Evolutionary conservation across 306 rosid genomes (phyloP).

Genomic region (Casuarina equisetifolia): DNA sequence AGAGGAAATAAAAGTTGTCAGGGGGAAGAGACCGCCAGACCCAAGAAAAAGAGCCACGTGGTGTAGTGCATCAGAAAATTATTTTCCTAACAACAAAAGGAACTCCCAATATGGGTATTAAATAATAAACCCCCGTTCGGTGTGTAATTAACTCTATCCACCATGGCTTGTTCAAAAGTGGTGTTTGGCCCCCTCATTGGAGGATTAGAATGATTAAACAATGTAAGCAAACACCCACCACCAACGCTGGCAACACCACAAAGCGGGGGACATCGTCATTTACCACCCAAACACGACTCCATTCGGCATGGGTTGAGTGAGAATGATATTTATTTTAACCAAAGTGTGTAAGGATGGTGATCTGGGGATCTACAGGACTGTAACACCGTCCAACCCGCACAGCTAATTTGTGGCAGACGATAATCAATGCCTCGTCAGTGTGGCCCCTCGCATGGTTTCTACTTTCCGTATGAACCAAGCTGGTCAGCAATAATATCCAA

Average conservation of each 20-base stretch:
- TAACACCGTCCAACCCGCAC: neutral
- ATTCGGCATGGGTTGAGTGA: neutral
- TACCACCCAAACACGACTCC: neutral
- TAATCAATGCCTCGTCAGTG: neutral
- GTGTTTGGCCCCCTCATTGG: slow-evolving; percentile 17
- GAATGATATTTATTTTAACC: neutral
- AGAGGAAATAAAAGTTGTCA: slow-evolving; percentile 25
- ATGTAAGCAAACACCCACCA: neutral
- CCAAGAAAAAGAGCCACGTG: slow-evolving; percentile 35
- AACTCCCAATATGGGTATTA: slow-evolving; percentile 17
- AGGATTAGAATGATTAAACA: neutral
- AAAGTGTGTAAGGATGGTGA: too few relatives aligned
- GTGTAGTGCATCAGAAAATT: slow-evolving; percentile 40
- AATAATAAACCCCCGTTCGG: slow-evolving; percentile 31
- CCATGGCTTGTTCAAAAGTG: slow-evolving; percentile 13
- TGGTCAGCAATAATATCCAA: slow-evolving; percentile 24
- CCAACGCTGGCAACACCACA: slow-evolving; percentile 15
- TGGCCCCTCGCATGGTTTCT: neutral
- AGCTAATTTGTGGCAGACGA: neutral
- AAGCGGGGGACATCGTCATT: neutral
- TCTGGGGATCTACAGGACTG: neutral
- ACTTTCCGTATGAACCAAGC: neutral
- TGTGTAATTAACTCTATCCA: slow-evolving; percentile 37
- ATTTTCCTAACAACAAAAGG: slow-evolving; percentile 4
- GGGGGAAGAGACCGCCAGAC: slow-evolving; percentile 21